phyloP scores from a whole-genome alignment of 1,139 yeast genomes.

The Lodderomyces jiufengensis region DNA sequence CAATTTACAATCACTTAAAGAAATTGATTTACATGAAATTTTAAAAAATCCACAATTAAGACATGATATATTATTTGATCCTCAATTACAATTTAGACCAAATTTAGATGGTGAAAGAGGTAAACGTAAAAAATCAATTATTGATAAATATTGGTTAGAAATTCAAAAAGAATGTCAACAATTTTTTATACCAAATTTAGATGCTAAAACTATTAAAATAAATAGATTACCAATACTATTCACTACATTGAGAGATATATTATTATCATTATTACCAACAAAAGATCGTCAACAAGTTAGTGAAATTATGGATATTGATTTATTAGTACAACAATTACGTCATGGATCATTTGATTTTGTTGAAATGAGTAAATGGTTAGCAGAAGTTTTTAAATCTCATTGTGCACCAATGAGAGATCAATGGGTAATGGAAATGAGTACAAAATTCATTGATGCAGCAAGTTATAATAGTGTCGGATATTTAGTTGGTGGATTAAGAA shows the following conservation, averaged over 20 bases:
- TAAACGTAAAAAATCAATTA: slow-evolving; percentile 65
- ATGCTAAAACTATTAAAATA: slow-evolving; percentile 24
- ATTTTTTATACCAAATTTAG: slow-evolving; percentile 23
- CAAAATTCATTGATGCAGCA: slow-evolving; percentile 63
- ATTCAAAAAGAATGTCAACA: slow-evolving; percentile 60
- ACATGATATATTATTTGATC: slow-evolving; percentile 90
- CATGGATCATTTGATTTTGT: slow-evolving; percentile 69
- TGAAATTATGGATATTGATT: slow-evolving; percentile 74
- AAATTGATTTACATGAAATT: slow-evolving; percentile 85
- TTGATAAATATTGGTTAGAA: slow-evolving; percentile 82
- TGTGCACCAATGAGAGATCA: slow-evolving; percentile 96
- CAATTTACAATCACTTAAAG: slow-evolving; percentile 75
- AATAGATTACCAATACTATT: slow-evolving; percentile 65
- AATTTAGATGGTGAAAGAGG: slow-evolving; percentile 91
- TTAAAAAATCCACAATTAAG: slow-evolving; percentile 88
- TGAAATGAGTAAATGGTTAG: slow-evolving; percentile 66
- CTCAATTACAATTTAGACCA: slow-evolving; percentile 88
- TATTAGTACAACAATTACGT: slow-evolving; percentile 70
- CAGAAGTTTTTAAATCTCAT: slow-evolving; percentile 68
- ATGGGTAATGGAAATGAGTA: slow-evolving; percentile 83
- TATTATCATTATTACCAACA: slow-evolving; percentile 71
- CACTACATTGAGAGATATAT: slow-evolving; percentile 71
- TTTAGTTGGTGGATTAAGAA: slow-evolving; percentile 73
- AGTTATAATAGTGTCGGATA: slow-evolving; percentile 48
- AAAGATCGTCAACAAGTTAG: slow-evolving; percentile 69